Conservation (phyloP, 2,329 filamentous ascomycete genomes). For the Teratosphaeria viscida region DNA sequence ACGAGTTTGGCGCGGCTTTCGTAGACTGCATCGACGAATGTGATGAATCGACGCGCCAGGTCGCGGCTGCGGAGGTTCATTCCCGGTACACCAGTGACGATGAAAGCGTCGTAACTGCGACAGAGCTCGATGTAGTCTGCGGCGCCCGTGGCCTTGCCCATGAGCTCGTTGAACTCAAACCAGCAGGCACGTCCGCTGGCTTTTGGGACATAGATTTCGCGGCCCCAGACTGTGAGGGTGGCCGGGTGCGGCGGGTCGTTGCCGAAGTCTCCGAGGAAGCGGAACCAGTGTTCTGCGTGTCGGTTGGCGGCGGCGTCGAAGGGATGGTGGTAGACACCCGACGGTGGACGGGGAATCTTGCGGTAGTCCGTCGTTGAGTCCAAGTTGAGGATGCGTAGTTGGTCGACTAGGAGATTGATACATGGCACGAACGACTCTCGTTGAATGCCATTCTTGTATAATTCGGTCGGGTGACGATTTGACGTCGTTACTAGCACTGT, state of each 20-base stretch:
- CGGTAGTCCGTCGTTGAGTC: slow-evolving; percentile 95
- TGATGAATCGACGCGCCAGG: slow-evolving; percentile 86
- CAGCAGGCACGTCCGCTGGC: slow-evolving; percentile 80
- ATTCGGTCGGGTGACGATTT: slow-evolving; percentile 88
- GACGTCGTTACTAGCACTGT: slow-evolving; percentile 92
- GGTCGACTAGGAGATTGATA: slow-evolving; percentile 78
- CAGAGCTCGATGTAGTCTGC: slow-evolving; percentile 93
- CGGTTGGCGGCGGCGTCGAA: slow-evolving; percentile 65
- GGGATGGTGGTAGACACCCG: slow-evolving; percentile 86
- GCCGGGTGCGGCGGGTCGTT: slow-evolving; percentile 65
- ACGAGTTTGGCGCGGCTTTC: slow-evolving; percentile 90
- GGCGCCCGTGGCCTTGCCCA: slow-evolving; percentile 77
- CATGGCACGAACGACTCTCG: slow-evolving; percentile 90
- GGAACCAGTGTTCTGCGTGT: slow-evolving; percentile 92
- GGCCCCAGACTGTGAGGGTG: slow-evolving; percentile 80
- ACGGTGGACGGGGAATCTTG: slow-evolving; percentile 86
- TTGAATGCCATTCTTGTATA: slow-evolving; percentile 98
- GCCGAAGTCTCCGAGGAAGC: slow-evolving; percentile 77
- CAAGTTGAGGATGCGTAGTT: slow-evolving; percentile 82
- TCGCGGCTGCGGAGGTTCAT: slow-evolving; percentile 85
- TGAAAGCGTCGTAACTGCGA: slow-evolving; percentile 80
- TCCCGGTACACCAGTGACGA: slow-evolving; percentile 80
- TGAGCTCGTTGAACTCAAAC: slow-evolving; percentile 89
- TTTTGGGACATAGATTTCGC: slow-evolving; percentile 75
- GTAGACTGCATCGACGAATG: slow-evolving; percentile 93